phyloP scores from a whole-genome alignment of 2,329 filamentous ascomycete genomes.

The Phoma sp. region DNA sequence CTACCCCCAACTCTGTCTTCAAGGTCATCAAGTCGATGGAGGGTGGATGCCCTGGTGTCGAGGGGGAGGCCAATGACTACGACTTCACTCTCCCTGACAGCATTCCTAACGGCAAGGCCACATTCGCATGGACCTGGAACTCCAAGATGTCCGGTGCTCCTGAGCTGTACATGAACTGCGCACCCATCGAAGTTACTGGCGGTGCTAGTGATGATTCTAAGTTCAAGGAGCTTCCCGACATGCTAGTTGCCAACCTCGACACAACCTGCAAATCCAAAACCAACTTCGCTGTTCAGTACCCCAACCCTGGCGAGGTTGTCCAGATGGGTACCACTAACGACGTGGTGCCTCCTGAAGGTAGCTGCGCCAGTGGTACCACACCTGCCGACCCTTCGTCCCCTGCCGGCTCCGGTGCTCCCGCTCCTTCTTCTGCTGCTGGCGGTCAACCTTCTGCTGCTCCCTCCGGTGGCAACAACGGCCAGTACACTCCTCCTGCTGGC shows the following conservation, averaged over 20 bases:
- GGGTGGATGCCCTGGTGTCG: conserved; percentile 79
- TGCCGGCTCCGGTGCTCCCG: conserved; percentile 20
- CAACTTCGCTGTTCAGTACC: conserved; percentile 66
- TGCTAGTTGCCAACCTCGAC: conserved; percentile 75
- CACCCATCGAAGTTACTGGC: conserved; percentile 70
- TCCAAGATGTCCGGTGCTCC: conserved; percentile 80
- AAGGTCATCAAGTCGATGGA: conserved; percentile 90
- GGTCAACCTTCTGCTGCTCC: conserved; percentile 34
- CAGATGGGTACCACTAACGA: conserved; percentile 50
- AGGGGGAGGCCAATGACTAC: conserved; percentile 68
- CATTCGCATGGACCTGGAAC: conserved; percentile 92
- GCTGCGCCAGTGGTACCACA: conserved; percentile 30
- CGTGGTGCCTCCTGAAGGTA: conserved; percentile 26
- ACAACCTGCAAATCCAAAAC: conserved; percentile 61
- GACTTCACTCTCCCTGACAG: conserved; percentile 74
- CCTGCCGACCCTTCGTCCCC: conserved; percentile 16
- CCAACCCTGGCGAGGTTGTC: conserved; percentile 68
- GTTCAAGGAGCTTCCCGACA: conserved; percentile 70
- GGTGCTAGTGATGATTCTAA: conserved; percentile 60
- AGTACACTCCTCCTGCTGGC: conserved; percentile 16
- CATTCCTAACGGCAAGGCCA: conserved; percentile 77
- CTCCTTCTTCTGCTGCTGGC: conserved; percentile 24
- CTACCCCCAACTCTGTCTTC: conserved; percentile 67
- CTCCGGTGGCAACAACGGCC: conserved; percentile 16
- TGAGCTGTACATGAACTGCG: conserved; percentile 93